phyloP scores from a whole-genome alignment of 2,329 filamentous ascomycete genomes.

The Aspergillus brasiliensis region DNA sequence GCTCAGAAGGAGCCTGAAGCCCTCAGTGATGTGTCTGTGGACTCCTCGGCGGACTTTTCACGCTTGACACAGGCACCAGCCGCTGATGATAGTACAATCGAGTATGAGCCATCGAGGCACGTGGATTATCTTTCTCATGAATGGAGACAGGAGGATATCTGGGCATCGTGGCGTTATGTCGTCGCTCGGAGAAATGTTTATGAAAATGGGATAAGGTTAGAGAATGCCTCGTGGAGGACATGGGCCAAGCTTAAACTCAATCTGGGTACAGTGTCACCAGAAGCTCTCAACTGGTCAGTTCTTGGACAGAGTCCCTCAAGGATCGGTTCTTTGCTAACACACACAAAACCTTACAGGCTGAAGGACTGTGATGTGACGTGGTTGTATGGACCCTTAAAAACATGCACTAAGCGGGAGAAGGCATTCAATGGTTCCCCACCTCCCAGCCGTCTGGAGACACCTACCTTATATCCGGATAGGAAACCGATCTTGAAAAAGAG shows the following conservation, averaged over 20 bases:
- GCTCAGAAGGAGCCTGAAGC: slow-evolving; percentile 46
- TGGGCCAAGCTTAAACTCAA: slow-evolving; percentile 93
- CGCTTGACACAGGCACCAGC: slow-evolving; percentile 64
- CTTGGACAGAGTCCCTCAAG: not conserved
- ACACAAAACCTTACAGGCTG: slow-evolving; percentile 70
- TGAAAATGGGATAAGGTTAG: slow-evolving; percentile 76
- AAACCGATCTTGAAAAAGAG: slow-evolving; percentile 96
- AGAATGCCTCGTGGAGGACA: slow-evolving; percentile 96
- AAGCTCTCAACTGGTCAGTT: slow-evolving; percentile 87
- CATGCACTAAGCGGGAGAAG: slow-evolving; percentile 61
- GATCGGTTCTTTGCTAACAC: slow-evolving; percentile 13
- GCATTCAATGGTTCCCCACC: slow-evolving; percentile 52
- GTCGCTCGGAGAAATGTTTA: slow-evolving; percentile 77
- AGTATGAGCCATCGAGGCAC: slow-evolving; percentile 75
- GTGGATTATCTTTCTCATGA: slow-evolving; percentile 95
- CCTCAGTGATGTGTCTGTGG: slow-evolving; percentile 25
- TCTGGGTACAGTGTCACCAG: slow-evolving; percentile 83
- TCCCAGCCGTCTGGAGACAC: slow-evolving; percentile 59
- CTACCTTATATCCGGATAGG: slow-evolving; percentile 69
- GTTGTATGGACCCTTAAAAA: slow-evolving; percentile 91
- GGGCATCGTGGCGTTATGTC: slow-evolving; percentile 95
- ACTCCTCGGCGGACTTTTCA: slow-evolving; percentile 47
- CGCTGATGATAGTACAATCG: slow-evolving; percentile 77
- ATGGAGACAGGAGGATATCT: slow-evolving; percentile 95
- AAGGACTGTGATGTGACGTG: slow-evolving; percentile 98